Evolutionary conservation across 1,139 yeast species (phyloP).

Genomic region (Arxiozyma slooffiae): DNA sequence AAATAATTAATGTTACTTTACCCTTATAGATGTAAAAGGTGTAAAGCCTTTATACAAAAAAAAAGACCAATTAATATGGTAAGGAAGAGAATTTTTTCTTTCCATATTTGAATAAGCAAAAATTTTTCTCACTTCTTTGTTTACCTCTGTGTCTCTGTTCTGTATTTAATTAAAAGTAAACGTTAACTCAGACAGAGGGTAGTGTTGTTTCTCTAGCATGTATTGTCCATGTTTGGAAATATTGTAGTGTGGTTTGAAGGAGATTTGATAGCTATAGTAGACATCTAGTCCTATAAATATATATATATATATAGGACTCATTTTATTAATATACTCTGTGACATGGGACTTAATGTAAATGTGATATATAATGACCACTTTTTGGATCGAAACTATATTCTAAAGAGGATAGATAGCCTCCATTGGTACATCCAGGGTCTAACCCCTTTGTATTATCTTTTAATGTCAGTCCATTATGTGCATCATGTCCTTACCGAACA

Average conservation of each 20-base stretch:
- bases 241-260: too few relatives aligned
- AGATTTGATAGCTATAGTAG: too few relatives aligned
- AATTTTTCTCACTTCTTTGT: too few relatives aligned
- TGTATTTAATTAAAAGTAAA: too few relatives aligned
- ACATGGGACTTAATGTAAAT: slow-evolving; percentile 14
- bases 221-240: too few relatives aligned
- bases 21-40: neutral
- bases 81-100: too few relatives aligned
- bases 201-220: too few relatives aligned
- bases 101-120: too few relatives aligned
- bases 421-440: slow-evolving; percentile 75
- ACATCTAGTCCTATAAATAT: too few relatives aligned
- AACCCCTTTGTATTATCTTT: slow-evolving; percentile 64
- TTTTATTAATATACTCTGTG: neutral
- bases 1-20: neutral
- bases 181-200: too few relatives aligned
- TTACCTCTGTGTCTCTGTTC: too few relatives aligned
- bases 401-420: slow-evolving; percentile 59
- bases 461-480: slow-evolving; percentile 61
- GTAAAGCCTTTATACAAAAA: neutral
- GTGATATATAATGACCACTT: slow-evolving; percentile 7
- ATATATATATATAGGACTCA: too few relatives aligned
- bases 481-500: slow-evolving; percentile 89
- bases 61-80: neutral
- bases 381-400: slow-evolving; percentile 10